These are phyloP conservation scores for Mediolabrus comicus DNA, from an alignment of 108 stramenopile species.

Conservation along the genomic window DNA sequence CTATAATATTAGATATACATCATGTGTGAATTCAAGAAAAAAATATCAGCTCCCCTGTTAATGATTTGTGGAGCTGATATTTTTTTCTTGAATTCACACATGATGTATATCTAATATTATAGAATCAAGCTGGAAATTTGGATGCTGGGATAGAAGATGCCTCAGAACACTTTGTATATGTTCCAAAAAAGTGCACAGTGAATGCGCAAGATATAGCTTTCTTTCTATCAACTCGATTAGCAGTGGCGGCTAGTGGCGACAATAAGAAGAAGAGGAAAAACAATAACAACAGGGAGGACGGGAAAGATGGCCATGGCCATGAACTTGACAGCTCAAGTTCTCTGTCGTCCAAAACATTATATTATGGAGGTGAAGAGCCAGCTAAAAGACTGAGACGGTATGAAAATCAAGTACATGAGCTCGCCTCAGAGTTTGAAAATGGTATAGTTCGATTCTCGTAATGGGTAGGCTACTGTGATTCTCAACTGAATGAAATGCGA, in stretches of 20 bases:
- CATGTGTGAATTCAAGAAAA: neutral
- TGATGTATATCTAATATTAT: neutral
- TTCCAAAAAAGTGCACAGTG: conserved; percentile 68
- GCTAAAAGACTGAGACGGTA: conserved; percentile 56
- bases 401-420: conserved; percentile 61
- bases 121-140: conserved; percentile 74
- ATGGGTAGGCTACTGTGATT: no score
- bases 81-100: neutral
- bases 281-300: neutral
- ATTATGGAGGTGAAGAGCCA: conserved; percentile 46
- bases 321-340: neutral
- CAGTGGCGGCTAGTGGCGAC: conserved; percentile 42
- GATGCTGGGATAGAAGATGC: conserved; percentile 79
- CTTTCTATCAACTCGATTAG: conserved; percentile 78
- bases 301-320: conserved; percentile 1
- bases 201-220: conserved; percentile 88
- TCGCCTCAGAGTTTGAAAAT: conserved; percentile 77
- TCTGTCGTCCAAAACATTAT: neutral
- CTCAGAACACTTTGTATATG: conserved; percentile 81
- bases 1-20: conserved; percentile 3
- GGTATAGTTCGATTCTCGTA: conserved; percentile 85
- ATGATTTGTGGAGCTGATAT: neutral
- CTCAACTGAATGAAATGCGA: no score
- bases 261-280: conserved; percentile 21
- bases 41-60: neutral